Percentiles rank a stretch among this genome's conserved stretches.
Conservation (phyloP, 2,329 filamentous ascomycete genomes). For the Penicillium sp. region DNA sequence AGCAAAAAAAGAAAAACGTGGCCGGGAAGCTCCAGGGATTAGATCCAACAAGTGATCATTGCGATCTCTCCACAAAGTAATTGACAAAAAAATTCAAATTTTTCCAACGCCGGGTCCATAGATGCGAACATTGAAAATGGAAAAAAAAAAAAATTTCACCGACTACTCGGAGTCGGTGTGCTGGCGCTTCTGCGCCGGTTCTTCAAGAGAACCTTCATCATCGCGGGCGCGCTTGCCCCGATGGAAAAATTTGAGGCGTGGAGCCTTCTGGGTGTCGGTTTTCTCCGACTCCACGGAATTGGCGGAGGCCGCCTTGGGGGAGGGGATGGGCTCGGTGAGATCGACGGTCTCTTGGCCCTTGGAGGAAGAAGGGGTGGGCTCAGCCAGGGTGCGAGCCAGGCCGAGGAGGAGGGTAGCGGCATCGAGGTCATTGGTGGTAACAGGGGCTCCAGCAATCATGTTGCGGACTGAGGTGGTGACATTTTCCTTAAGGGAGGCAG, state of each 20-base stretch:
- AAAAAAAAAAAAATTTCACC: neutral
- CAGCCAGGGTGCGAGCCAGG: conserved; percentile 6
- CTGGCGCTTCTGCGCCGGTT: conserved; percentile 18
- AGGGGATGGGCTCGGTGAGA: no score
- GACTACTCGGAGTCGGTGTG: conserved; percentile 14
- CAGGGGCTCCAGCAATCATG: conserved; percentile 5
- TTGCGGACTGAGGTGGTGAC: conserved; percentile 7
- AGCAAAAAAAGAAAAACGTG: conserved; percentile 2
- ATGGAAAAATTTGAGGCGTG: conserved; percentile 6
- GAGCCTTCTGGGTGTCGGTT: conserved; percentile 2
- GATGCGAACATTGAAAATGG: conserved; percentile 1
- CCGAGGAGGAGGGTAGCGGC: conserved; percentile 18
- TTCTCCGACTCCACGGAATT: neutral
- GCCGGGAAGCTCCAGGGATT: conserved; percentile 8
- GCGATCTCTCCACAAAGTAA: conserved; percentile 1
- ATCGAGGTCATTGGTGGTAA: conserved; percentile 9
- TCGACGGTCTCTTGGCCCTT: no score
- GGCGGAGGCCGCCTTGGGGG: neutral
- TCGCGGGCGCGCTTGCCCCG: conserved; percentile 18
- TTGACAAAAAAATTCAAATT: neutral
- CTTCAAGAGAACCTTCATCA: conserved; percentile 6
- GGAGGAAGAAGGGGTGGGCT: neutral
- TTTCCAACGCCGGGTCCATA: conserved; percentile 8
- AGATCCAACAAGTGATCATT: neutral
- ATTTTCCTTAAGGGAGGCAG: neutral